Conservation (phyloP, 495 filamentous ascomycete species). For the Oidiodendron maius region DNA sequence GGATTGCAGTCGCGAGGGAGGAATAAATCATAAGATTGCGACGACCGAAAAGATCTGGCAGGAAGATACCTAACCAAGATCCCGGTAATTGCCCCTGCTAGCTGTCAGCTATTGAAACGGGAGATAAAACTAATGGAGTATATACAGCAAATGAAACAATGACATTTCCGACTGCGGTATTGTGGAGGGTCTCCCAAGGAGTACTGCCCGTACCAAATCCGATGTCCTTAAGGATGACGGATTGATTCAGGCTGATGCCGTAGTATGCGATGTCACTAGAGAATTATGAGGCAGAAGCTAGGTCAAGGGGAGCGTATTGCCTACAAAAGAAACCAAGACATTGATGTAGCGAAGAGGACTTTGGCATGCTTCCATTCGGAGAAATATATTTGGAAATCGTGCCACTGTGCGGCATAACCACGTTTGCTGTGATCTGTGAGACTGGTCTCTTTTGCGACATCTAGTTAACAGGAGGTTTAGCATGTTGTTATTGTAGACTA, state of each 20-base stretch:
- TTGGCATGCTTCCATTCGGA: constrained; percentile 65
- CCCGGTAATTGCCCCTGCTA: constrained; percentile 60
- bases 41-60: constrained; percentile 68
- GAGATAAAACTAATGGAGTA: too few relatives aligned
- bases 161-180: constrained; percentile 67
- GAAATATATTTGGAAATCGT: constrained; percentile 60
- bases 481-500: too few relatives aligned
- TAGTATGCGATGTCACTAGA: constrained; percentile 46
- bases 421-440: constrained; percentile 25
- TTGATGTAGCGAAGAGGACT: constrained; percentile 71
- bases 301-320: neutral
- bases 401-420: constrained; percentile 50
- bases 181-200: constrained; percentile 60
- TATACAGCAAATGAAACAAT: constrained; percentile 60
- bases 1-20: constrained; percentile 63
- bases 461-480: constrained; percentile 7
- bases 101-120: too few relatives aligned
- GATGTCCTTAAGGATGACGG: constrained; percentile 60
- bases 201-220: constrained; percentile 45
- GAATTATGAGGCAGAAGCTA: too few relatives aligned
- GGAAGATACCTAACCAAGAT: constrained; percentile 69
- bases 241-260: constrained; percentile 72
- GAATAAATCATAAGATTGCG: constrained; percentile 73
- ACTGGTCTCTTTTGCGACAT: constrained; percentile 2
- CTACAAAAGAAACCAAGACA: constrained; percentile 67